Evolutionary conservation across 176 grass and related monocot genomes (phyloP).

Genomic region (Hyparrhenia diplandra): DNA sequence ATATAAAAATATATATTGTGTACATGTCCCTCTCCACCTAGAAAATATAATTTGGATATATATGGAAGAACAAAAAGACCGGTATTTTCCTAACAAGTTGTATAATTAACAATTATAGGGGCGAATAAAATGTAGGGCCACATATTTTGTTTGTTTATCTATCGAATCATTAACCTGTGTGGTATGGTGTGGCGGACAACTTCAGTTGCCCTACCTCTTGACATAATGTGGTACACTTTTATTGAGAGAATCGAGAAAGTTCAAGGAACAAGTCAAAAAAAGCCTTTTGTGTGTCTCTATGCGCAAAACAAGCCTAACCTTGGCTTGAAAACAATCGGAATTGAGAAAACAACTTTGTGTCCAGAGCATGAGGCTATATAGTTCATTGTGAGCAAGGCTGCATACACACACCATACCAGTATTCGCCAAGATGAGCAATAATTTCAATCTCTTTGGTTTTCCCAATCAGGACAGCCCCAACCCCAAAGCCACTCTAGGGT

Average conservation of each 20-base stretch:
- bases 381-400: background rate
- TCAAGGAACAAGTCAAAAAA: background rate
- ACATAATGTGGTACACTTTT: slow-evolving; percentile 22
- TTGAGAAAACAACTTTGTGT: background rate
- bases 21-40: background rate
- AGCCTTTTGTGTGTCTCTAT: background rate
- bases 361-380: background rate
- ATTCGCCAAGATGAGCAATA: background rate
- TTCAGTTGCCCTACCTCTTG: background rate
- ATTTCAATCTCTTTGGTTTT: slow-evolving; percentile 15
- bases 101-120: background rate
- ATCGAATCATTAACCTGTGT: slow-evolving; percentile 4
- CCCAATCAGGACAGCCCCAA: slow-evolving; percentile 1
- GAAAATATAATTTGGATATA: background rate
- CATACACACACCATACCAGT: background rate
- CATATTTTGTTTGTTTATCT: background rate
- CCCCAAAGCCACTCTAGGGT: slow-evolving; percentile 12
- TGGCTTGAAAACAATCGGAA: background rate
- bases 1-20: background rate
- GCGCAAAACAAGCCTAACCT: background rate
- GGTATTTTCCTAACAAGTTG: background rate
- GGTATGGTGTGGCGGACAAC: background rate
- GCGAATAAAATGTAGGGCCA: slow-evolving; percentile 11
- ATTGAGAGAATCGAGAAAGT: slow-evolving; percentile 9
- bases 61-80: accelerated